Conservation (phyloP, 2,329 filamentous ascomycete genomes). For the Cladosporium velox region DNA sequence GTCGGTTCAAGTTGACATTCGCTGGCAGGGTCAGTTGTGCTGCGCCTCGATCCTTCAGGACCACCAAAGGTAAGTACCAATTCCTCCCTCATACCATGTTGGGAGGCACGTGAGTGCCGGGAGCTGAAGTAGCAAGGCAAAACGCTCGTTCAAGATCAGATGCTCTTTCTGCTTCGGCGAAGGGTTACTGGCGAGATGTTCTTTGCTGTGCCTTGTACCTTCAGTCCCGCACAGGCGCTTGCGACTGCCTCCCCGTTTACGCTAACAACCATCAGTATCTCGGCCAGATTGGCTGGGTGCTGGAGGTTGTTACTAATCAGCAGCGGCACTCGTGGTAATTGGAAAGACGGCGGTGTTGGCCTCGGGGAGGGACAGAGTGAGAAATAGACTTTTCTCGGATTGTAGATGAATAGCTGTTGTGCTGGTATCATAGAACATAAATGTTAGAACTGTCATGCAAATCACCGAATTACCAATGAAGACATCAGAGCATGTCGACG, state of each 20-base stretch:
- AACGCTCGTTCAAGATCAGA: neutral
- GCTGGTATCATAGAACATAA: neutral
- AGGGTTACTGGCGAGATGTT: neutral
- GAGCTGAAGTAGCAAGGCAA: neutral
- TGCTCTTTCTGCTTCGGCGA: neutral
- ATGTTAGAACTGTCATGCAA: neutral
- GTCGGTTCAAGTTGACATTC: neutral
- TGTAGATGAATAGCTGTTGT: neutral
- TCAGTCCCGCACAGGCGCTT: neutral
- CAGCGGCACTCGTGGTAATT: neutral
- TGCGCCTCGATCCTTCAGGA: neutral
- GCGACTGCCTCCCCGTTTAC: neutral
- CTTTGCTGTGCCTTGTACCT: neutral
- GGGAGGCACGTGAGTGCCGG: neutral
- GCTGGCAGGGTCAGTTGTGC: neutral
- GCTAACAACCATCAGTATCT: neutral
- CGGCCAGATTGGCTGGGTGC: neutral
- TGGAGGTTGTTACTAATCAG: neutral
- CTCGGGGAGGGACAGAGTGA: neutral
- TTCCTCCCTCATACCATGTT: neutral
- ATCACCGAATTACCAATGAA: neutral
- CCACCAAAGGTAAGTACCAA: slow-evolving; percentile 1
- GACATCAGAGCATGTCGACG: neutral
- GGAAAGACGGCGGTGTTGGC: neutral
- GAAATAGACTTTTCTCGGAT: neutral